Conservation (phyloP, 2,329 filamentous ascomycete species). For the Colletotrichum sansevieriae region DNA sequence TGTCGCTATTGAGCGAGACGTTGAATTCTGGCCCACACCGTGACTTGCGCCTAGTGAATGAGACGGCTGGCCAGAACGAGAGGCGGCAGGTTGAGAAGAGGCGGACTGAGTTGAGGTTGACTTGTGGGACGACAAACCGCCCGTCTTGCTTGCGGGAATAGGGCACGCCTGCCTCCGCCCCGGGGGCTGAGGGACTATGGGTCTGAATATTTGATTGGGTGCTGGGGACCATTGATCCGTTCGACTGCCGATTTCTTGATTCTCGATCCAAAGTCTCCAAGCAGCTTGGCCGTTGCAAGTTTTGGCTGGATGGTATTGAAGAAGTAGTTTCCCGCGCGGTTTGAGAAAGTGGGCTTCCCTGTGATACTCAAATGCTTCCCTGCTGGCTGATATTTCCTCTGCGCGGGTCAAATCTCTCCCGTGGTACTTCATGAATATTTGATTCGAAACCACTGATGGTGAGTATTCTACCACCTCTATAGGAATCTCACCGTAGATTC, state of each 20-base stretch:
- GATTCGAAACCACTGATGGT: neutral
- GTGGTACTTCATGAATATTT: neutral
- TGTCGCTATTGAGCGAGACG: too few species aligned
- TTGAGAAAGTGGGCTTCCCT: too few species aligned
- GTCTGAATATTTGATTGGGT: neutral
- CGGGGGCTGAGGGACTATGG: too few species aligned
- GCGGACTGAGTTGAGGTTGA: too few species aligned
- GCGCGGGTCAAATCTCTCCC: too few species aligned
- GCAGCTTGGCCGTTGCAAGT: slow-evolving; percentile 2
- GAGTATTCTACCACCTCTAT: slow-evolving; percentile 12
- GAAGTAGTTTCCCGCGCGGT: slow-evolving; percentile 19
- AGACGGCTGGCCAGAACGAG: too few species aligned
- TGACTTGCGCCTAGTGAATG: too few species aligned
- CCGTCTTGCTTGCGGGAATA: too few species aligned
- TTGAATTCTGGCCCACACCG: too few species aligned
- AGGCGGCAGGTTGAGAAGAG: too few species aligned
- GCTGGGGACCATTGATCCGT: slow-evolving; percentile 3
- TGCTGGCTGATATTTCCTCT: neutral
- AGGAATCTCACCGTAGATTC: neutral
- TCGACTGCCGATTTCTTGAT: slow-evolving; percentile 48
- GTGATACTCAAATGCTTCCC: neutral
- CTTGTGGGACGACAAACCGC: too few species aligned
- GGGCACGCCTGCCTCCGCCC: too few species aligned
- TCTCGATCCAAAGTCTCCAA: slow-evolving; percentile 35
- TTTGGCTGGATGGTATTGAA: slow-evolving; percentile 31